Base-by-base conservation (phyloP, 1,139 yeast species). In the Martiniozyma asiatica region DNA sequence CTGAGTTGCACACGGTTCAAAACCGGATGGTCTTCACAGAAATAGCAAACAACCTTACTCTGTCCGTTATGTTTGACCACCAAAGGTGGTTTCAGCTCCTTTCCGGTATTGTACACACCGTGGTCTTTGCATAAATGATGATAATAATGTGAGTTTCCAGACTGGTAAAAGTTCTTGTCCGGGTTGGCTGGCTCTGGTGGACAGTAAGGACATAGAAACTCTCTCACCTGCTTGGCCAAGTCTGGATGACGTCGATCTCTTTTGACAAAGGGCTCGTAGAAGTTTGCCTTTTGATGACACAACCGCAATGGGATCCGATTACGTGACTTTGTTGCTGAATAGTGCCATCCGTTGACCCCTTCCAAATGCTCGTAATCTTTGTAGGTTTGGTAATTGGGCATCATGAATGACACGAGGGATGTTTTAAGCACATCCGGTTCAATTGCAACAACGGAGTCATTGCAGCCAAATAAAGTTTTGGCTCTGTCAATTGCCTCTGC, bases 91-190 rank as follows among this genome's bases (percentile, higher is more conserved):
- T 44, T 40, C 48, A 48, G 35, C 28, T 43, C 48, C 26, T 33
- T 26, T 3, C 56, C 56, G 13, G 42, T 39, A 8, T 50, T 47
- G 35, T 43, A 50, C 7, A 50, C 48, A 3, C 55, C 55, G 31
- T 51, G 56, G 12, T 40, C 39, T 24, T 47, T 47, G 4, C 50
- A 44, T 17, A 51, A 45, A 33, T 51, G 56, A 26, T 51, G 56
- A 21, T 47, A 33, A 27, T 50, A 51, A 21, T 40, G 41, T 5
- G 52, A 48, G 7, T 44, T 41, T 28, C 39, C 42, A 26, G 46
- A 33, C 9, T 40, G 43, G 19, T 42, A 43, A 24, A 51, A 51
- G 4, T 39, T 26, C 22, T 25, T 36, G 10, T 29, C 23, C 6
- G 35, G 18, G 13, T 39, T 39, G 3, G 34, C 7, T n/a, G 33